A percentile compares a stretch with the other conserved stretches of the same genome.
Evolutionary conservation across 768 basidiomycete species (phyloP).

Genomic region (Cubamyces sp.): DNA sequence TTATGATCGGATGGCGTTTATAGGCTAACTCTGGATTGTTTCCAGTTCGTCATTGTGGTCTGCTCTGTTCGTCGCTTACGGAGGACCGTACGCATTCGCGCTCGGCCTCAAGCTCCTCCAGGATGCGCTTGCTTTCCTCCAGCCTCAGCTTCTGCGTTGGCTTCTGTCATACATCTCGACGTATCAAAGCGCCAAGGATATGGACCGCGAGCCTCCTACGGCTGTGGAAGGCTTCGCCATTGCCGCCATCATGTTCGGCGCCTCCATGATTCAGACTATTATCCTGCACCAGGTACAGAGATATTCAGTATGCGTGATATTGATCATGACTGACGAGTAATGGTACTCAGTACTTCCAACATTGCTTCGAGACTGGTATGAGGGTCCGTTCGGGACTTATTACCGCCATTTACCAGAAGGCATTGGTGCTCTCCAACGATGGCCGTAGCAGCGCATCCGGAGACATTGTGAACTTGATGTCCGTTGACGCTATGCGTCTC

Average conservation of each 20-base stretch:
- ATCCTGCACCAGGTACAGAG: conserved; percentile 72
- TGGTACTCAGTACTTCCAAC: conserved; percentile 75
- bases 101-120: conserved; percentile 72
- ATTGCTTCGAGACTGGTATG: conserved; percentile 86
- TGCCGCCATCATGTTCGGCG: conserved; percentile 77
- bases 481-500: conserved; percentile 78
- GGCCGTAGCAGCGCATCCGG: conserved; percentile 82
- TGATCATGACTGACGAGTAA: not conserved
- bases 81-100: conserved; percentile 70
- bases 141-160: conserved; percentile 70
- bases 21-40: too few species aligned
- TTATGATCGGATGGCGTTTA: not conserved
- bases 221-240: conserved; percentile 74
- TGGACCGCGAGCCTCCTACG: conserved; percentile 37
- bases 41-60: conserved; percentile 44
- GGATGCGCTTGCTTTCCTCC: conserved; percentile 80
- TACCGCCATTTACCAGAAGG: conserved; percentile 83
- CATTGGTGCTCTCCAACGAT: conserved; percentile 83
- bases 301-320: not conserved
- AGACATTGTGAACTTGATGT: conserved; percentile 94
- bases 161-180: conserved; percentile 80
- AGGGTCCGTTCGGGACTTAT: conserved; percentile 91
- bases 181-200: conserved; percentile 59
- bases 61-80: conserved; percentile 79
- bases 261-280: conserved; percentile 78